Conservation (phyloP, 2,329 filamentous ascomycete species). For the Stachybotrys elegans region DNA sequence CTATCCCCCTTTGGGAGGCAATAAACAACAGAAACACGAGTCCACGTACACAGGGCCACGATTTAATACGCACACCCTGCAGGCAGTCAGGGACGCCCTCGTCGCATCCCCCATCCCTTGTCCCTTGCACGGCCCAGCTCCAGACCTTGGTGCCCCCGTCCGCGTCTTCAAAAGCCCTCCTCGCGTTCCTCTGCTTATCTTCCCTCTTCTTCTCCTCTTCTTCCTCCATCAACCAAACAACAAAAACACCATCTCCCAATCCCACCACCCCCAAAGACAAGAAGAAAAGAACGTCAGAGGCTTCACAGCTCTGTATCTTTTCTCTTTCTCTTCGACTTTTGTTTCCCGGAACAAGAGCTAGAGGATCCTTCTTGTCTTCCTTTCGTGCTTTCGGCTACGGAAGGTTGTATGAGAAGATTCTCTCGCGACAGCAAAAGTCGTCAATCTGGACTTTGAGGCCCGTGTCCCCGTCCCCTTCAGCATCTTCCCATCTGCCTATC, state of each 20-base stretch:
- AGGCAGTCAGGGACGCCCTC: constrained; percentile 9
- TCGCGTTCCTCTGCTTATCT: constrained; percentile 22
- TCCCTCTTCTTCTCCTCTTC: constrained; percentile 19
- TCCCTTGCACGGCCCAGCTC: not conserved
- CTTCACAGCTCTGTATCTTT: constrained; percentile 24
- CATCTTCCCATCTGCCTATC: constrained; percentile 99
- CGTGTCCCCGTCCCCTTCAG: constrained; percentile 98
- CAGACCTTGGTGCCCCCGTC: constrained; percentile 16
- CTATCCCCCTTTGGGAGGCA: constrained; percentile 17
- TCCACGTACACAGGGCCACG: constrained; percentile 17
- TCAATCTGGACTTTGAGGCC: constrained; percentile 99
- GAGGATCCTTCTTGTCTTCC: constrained; percentile 65
- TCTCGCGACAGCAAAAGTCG: constrained; percentile 68
- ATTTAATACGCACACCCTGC: constrained; percentile 19
- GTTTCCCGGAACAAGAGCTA: constrained; percentile 57
- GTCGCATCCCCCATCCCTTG: constrained; percentile 3
- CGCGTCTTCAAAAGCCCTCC: constrained; percentile 35
- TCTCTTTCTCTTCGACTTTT: constrained; percentile 41
- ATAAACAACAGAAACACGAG: constrained; percentile 23
- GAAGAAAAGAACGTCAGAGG: constrained; percentile 30
- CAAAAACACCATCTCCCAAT: constrained; percentile 7
- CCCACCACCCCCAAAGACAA: constrained; percentile 18
- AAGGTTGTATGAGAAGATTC: constrained; percentile 60
- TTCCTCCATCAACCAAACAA: constrained; percentile 25
- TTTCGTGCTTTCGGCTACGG: constrained; percentile 58